Base-by-base conservation (phyloP, 257 asterid species). In the Capsicum baccatum region DNA sequence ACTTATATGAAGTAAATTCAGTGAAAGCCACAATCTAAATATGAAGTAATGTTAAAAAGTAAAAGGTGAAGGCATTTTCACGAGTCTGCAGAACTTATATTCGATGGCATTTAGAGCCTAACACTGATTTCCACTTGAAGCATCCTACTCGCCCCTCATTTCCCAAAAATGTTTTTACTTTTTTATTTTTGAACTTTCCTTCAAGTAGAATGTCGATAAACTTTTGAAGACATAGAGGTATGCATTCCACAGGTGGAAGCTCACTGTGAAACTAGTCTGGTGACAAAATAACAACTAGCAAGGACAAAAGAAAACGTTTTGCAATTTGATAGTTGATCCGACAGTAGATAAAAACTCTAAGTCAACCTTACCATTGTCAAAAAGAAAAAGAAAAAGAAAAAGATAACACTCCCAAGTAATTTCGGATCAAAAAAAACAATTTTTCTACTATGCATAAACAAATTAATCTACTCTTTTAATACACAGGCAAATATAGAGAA, bases 231-330 rank as follows among this genome's bases (percentile, higher is more conserved):
- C 48, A 21, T 14, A 62, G 63, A 76, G 21, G 64, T 2, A 76
- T 8, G 4, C 26, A 76, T 14, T 52, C 81, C 52, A 76, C 47
- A 76, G 11, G 63, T 74, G 81, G 81, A 74, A 74, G 47, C 81
- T 74, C 81, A 50, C 19, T 13, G 21, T 13, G 14, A 74, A 74
- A 50, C 33, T 73, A 73, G 81, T 76, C 81, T 2, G 8, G 62
- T n/a, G 39, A 19, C 80, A 76, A 55, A 76, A 26, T 14, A 26
- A 76, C 19, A 26, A 76, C 19, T 15, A 50, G 47, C 81, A 52
- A 76, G 3, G 15, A 76, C 81, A 76, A 13, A 21, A 74, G 8
- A 26, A 76, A 52, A 76, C 63, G 6, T 52, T 12, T 26, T 52
- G 26, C 47, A 52, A 13, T 52, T 21, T 76, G 62, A 76, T 76